Evolutionary conservation across 139 green algal species (phyloP).

Genomic region (Chlorella sp.): DNA sequence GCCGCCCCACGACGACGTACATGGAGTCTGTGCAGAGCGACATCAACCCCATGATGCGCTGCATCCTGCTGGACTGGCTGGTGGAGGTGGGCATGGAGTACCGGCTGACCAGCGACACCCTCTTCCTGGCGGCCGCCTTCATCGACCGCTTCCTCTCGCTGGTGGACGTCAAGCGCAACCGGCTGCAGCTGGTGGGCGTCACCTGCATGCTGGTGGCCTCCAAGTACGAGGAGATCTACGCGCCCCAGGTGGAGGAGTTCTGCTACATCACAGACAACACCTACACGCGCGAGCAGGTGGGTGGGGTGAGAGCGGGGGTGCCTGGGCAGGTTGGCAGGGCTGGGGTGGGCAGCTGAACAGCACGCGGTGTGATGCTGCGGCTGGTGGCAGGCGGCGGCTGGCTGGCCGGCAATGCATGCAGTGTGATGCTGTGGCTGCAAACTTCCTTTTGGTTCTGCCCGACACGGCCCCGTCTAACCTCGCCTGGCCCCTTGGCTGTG

Average conservation of each 20-base stretch:
- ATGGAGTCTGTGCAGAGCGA: slow-evolving; percentile 84
- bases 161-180: slow-evolving; percentile 53
- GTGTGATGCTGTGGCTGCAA: not conserved
- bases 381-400: not conserved
- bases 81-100: slow-evolving; percentile 96
- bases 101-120: slow-evolving; percentile 90
- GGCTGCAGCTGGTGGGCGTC: slow-evolving; percentile 88
- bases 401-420: not conserved
- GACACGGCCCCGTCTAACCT: too few species aligned
- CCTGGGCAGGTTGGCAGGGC: not conserved
- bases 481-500: not conserved
- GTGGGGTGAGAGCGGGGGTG: slow-evolving; percentile 23
- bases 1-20: slow-evolving; percentile 73
- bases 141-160: slow-evolving; percentile 91
- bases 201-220: slow-evolving; percentile 93
- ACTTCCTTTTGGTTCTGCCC: too few species aligned
- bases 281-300: slow-evolving; percentile 88
- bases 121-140: slow-evolving; percentile 90
- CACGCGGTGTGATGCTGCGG: not conserved
- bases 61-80: slow-evolving; percentile 98
- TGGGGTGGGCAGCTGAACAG: not conserved
- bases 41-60: slow-evolving; percentile 91
- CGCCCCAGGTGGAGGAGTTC: slow-evolving; percentile 84
- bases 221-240: slow-evolving; percentile 99
- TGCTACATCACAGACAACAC: slow-evolving; percentile 99